A percentile compares a stretch with the other conserved stretches of the same genome.
Evolutionary conservation across 2,329 filamentous ascomycete species (phyloP).

Genomic region (Fusarium verticillioides): DNA sequence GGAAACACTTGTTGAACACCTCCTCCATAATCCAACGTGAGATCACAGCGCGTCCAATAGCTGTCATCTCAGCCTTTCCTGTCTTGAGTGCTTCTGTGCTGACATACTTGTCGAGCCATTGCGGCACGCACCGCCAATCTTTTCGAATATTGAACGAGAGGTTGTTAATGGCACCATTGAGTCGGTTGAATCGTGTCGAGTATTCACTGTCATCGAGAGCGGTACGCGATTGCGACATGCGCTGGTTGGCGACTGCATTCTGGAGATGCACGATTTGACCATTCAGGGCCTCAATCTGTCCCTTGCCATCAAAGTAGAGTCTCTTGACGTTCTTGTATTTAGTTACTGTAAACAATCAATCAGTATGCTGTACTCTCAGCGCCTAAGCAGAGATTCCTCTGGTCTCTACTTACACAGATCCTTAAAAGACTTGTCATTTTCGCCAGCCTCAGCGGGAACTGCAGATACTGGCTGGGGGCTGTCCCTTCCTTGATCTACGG

Average conservation of each 20-base stretch:
- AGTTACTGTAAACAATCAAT: slow-evolving; percentile 67
- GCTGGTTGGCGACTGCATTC: slow-evolving; percentile 96
- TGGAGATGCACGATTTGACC: slow-evolving; percentile 93
- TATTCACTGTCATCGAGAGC: slow-evolving; percentile 97
- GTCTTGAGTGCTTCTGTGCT: slow-evolving; percentile 86
- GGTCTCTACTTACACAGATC: slow-evolving; percentile 61
- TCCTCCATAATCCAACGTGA: slow-evolving; percentile 91
- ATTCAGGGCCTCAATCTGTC: slow-evolving; percentile 88
- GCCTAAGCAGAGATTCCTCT: neutral
- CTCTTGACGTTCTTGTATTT: slow-evolving; percentile 99
- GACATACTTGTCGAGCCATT: slow-evolving; percentile 82
- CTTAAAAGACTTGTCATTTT: slow-evolving; percentile 67
- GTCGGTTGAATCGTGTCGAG: slow-evolving; percentile 83
- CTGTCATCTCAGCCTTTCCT: slow-evolving; percentile 98
- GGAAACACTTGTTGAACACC: slow-evolving; percentile 91
- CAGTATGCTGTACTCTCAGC: slow-evolving; percentile 1
- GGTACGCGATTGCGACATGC: slow-evolving; percentile 92
- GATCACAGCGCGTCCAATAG: slow-evolving; percentile 88
- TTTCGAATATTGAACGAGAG: slow-evolving; percentile 96
- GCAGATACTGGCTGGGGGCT: slow-evolving; percentile 64
- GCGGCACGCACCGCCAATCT: slow-evolving; percentile 85
- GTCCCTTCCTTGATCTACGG: slow-evolving; percentile 62
- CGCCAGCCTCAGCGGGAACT: slow-evolving; percentile 50
- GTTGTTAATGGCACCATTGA: slow-evolving; percentile 95
- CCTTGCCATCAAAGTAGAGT: slow-evolving; percentile 95